phyloP scores from a whole-genome alignment of 225 moss, liverwort and hornwort species.

The Antitrichia curtipendula region DNA sequence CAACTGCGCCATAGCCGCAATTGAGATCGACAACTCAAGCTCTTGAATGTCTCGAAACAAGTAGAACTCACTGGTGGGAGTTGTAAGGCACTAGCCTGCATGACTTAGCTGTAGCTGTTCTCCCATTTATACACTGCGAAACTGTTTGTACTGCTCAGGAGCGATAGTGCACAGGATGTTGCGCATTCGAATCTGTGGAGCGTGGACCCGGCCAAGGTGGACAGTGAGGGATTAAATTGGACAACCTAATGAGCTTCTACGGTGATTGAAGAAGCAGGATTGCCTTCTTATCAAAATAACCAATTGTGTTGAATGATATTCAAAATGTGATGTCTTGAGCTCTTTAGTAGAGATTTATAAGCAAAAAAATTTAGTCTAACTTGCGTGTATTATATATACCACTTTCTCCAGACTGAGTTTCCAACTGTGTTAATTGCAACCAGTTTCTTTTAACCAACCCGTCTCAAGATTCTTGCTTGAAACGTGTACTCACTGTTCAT shows the following conservation, averaged over 20 bases:
- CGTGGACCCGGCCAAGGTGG: not conserved
- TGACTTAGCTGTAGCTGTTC: not conserved
- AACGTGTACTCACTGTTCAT: not conserved
- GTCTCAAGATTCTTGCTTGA: not conserved
- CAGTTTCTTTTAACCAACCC: not conserved
- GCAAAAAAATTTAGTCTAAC: too few relatives aligned
- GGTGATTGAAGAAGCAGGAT: too few relatives aligned
- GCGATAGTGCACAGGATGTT: not conserved
- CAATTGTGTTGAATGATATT: too few relatives aligned
- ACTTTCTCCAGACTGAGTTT: not conserved
- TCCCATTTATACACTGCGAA: not conserved
- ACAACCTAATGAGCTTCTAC: too few relatives aligned
- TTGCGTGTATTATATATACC: too few relatives aligned
- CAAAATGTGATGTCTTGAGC: too few relatives aligned
- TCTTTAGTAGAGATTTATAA: too few relatives aligned
- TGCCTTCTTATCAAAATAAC: too few relatives aligned
- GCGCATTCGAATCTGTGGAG: not conserved
- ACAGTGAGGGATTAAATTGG: too few relatives aligned
- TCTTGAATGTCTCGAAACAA: not conserved
- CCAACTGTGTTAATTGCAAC: not conserved
- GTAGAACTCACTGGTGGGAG: not conserved
- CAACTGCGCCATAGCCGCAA: not conserved
- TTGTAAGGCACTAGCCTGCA: not conserved
- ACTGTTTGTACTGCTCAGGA: too few relatives aligned
- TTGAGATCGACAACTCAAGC: not conserved